Evolutionary conservation across 2,329 filamentous ascomycete genomes (phyloP), one percentile per base, ranked within the genome.

Genomic region (Fonsecaea nubica): DNA sequence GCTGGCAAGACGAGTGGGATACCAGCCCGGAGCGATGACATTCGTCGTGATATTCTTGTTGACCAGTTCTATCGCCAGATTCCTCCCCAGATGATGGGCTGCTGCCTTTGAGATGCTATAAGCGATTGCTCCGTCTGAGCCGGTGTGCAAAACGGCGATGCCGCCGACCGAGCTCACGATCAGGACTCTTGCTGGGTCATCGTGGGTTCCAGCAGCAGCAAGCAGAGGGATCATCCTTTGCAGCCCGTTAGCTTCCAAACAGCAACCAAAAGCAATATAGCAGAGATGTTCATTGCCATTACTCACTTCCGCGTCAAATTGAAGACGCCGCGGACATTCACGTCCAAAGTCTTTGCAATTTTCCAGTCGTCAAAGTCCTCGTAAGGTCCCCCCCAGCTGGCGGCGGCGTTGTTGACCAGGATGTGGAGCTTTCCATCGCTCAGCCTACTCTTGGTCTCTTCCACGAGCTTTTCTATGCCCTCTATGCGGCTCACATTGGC

Each of bases 61-160:
- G 9, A 76, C 77, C 0, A 79, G 73, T 54, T 79, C 77, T 21
- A 79, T 73, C 7, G 77, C 77, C 13, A 79, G 71, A 18, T 79
- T 76, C 30, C 77, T 70, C 13, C 75, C 72, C n/a, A 79, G 63
- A 48, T 79, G 77, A 57, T 77, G 75, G n/a, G 74, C 77, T 7
- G 77, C 77, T 4, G 77, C 77, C 65, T 79, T 79, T 7, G 77
- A 78, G 50, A 75, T 72, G 32, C 74, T 76, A 67, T 79, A 79
- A 12, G 58, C 58, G n/a, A 61, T 61, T 13, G 58, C 58, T 3
- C 58, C 58, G 6, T 12, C 21, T 8, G 30, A 15, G 18, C 58
- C 58, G 1, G 35, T 30, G 42, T 61, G 58, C 10, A 42, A 21
- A 15, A 61, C 58, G 21, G 40, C 21, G 6, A 61, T 53, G 21